A percentile compares a stretch with the other conserved stretches of the same genome.
Conservation (phyloP, 1,284 basidiomycete species). For the Flammula alnicola region DNA sequence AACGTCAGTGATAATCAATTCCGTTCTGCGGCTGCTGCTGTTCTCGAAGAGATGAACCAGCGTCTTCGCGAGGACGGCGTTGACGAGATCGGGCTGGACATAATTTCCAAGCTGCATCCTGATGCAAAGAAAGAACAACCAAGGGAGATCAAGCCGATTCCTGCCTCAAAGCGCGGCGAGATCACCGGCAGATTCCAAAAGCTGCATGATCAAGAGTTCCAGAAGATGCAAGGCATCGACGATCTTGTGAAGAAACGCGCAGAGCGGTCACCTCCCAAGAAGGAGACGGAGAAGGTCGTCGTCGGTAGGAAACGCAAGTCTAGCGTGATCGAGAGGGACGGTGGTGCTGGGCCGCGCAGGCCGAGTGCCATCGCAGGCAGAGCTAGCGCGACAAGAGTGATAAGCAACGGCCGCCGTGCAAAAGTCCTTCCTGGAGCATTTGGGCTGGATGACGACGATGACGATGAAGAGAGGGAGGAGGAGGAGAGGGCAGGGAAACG, state of each 20-base stretch:
- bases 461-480: slow-evolving; percentile 44
- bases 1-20: slow-evolving; percentile 65
- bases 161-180: slow-evolving; percentile 31
- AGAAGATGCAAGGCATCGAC: slow-evolving; percentile 78
- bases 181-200: slow-evolving; percentile 58
- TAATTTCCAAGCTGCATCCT: slow-evolving; percentile 42
- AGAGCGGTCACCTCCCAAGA: slow-evolving; percentile 34
- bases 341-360: slow-evolving; percentile 21
- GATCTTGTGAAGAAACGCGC: slow-evolving; percentile 59
- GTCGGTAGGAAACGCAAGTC: slow-evolving; percentile 52
- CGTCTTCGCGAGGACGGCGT: slow-evolving; percentile 58
- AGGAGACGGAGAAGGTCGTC: slow-evolving; percentile 47
- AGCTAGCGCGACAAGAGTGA: slow-evolving; percentile 51
- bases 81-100: slow-evolving; percentile 44
- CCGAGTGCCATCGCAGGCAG: slow-evolving; percentile 31
- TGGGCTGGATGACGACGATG: slow-evolving; percentile 53
- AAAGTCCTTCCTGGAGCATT: slow-evolving; percentile 60
- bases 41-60: slow-evolving; percentile 80
- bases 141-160: slow-evolving; percentile 36
- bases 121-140: slow-evolving; percentile 23
- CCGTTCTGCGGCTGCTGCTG: slow-evolving; percentile 59
- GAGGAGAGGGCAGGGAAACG: slow-evolving; percentile 37
- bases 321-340: slow-evolving; percentile 36
- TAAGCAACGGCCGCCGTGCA: slow-evolving; percentile 51
- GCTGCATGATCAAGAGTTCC: slow-evolving; percentile 65